These are phyloP conservation scores for Ogataea degrootiae DNA, from an alignment of 805 yeast species.

Conservation along the genomic window DNA sequence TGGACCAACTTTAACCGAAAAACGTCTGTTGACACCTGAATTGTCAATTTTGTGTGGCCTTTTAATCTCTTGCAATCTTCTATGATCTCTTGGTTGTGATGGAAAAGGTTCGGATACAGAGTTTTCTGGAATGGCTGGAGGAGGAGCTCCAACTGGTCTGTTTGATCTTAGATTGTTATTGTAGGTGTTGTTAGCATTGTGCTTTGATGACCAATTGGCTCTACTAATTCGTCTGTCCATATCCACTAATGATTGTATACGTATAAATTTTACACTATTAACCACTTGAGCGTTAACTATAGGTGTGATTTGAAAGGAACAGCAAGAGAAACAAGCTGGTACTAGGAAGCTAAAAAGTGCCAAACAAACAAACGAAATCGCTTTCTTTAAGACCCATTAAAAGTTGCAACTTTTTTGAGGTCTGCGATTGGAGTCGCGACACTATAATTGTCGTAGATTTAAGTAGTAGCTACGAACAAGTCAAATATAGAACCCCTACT, in stretches of 20 bases:
- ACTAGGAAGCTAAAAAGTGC: too few relatives aligned
- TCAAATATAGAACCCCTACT: too few relatives aligned
- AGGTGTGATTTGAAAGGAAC: neutral
- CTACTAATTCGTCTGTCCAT: constrained; percentile 20
- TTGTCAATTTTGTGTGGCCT: constrained; percentile 17
- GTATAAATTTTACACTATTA: neutral
- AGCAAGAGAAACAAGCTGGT: neutral
- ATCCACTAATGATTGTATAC: neutral
- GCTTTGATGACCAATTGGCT: constrained; percentile 26
- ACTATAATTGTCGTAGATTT: too few relatives aligned
- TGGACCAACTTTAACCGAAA: constrained; percentile 18
- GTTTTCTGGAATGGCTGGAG: neutral
- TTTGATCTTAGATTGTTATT: neutral
- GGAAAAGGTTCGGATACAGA: constrained; percentile 1
- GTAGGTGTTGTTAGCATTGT: neutral
- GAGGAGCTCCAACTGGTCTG: too few relatives aligned
- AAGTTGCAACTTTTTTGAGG: too few relatives aligned
- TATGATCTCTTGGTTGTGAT: neutral
- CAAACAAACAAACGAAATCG: too few relatives aligned
- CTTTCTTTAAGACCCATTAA: too few relatives aligned
- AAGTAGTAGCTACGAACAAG: too few relatives aligned
- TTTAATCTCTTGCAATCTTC: neutral
- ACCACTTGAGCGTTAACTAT: neutral
- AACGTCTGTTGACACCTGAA: constrained; percentile 19
- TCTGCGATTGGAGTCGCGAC: too few relatives aligned